Conservation (phyloP, 768 basidiomycete species). For the Amyloporia xantha region DNA sequence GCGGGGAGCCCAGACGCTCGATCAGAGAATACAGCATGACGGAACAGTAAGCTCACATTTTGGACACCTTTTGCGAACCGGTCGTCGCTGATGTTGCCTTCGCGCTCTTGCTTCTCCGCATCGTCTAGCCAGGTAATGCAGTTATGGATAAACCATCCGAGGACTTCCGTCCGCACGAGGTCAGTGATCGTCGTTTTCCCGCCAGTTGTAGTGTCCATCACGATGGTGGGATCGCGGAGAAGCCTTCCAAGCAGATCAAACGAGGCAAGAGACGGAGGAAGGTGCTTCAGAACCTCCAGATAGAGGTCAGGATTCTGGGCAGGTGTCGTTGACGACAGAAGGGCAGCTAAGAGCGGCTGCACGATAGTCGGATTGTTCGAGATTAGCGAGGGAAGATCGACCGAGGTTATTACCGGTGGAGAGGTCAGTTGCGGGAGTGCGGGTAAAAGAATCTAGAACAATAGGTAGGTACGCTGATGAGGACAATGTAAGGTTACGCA, state of each 20-base stretch:
- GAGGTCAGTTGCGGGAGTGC: conserved; percentile 36
- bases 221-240: conserved; percentile 51
- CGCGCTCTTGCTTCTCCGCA: conserved; percentile 62
- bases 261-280: conserved; percentile 67
- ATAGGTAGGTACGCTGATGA: not conserved
- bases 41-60: conserved; percentile 41
- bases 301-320: conserved; percentile 39
- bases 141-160: conserved; percentile 68
- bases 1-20: not conserved
- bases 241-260: conserved; percentile 70
- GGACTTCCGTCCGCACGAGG: conserved; percentile 54
- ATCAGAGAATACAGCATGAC: not conserved
- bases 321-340: conserved; percentile 36
- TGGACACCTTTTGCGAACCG: conserved; percentile 65
- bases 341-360: conserved; percentile 54
- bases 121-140: conserved; percentile 63
- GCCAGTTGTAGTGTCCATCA: conserved; percentile 33
- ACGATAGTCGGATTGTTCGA: conserved; percentile 65
- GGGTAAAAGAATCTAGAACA: conserved; percentile 46
- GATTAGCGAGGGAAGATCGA: conserved; percentile 61
- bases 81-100: conserved; percentile 66
- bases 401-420: conserved; percentile 53
- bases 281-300: conserved; percentile 54
- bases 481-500: conserved; percentile 27
- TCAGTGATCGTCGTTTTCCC: conserved; percentile 57